Conservation (phyloP, 805 yeast species). For the Hanseniaspora pseudoguilliermondii region DNA sequence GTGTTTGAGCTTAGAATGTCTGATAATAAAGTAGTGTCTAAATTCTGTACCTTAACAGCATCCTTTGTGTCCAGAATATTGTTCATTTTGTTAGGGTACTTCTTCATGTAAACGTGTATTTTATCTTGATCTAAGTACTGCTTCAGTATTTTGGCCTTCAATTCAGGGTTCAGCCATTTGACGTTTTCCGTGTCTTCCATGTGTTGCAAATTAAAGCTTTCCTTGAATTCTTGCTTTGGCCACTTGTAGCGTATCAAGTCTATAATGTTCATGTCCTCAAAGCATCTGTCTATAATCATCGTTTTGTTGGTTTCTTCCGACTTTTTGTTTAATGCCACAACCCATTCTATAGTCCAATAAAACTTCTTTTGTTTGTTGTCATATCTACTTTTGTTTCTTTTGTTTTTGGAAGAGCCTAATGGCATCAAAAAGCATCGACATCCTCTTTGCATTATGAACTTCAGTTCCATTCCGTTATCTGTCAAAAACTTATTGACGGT, state of each 20-base stretch:
- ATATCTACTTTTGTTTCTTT: slow-evolving; percentile 53
- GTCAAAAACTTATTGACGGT: slow-evolving; percentile 14
- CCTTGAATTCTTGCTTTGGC: background rate
- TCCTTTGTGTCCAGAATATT: slow-evolving; percentile 26
- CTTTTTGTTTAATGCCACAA: slow-evolving; percentile 27
- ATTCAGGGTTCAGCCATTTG: slow-evolving; percentile 16
- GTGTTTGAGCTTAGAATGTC: slow-evolving; percentile 42
- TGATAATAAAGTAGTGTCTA: slow-evolving; percentile 28
- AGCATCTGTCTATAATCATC: background rate
- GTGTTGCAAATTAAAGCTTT: background rate
- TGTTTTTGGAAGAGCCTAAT: slow-evolving; percentile 58
- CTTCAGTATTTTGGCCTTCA: slow-evolving; percentile 10
- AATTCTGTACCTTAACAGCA: slow-evolving; percentile 29
- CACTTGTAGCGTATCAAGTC: background rate
- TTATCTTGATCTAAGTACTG: slow-evolving; percentile 12
- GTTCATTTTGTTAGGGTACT: slow-evolving; percentile 26
- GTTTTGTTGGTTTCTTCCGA: slow-evolving; percentile 17
- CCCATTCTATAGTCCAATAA: slow-evolving; percentile 76
- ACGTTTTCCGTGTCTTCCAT: slow-evolving; percentile 14
- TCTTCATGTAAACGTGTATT: slow-evolving; percentile 21
- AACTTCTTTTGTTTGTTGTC: slow-evolving; percentile 49
- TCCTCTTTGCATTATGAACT: slow-evolving; percentile 41
- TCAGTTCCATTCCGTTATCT: slow-evolving; percentile 15
- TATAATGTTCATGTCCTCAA: slow-evolving; percentile 2
- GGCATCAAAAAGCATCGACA: slow-evolving; percentile 54